These are phyloP conservation scores for Gossypium arboreum DNA, from an alignment of 345 rosid genomes.

Conservation along the genomic window DNA sequence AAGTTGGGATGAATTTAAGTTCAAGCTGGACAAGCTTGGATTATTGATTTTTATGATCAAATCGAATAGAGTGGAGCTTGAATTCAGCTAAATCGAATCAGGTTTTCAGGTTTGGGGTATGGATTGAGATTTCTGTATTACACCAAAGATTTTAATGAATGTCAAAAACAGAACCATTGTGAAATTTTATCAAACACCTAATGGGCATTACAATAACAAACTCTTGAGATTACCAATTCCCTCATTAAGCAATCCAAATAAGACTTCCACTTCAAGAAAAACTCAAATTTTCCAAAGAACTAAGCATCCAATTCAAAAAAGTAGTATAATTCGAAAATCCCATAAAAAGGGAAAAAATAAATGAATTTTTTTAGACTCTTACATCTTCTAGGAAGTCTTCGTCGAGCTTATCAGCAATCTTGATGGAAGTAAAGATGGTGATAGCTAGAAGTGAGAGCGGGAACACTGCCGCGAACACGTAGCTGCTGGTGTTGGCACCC, in stretches of 20 bases:
- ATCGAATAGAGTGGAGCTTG: too few relatives aligned
- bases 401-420: slow-evolving; percentile 71
- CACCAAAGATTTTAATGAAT: too few relatives aligned
- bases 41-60: too few relatives aligned
- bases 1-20: too few relatives aligned
- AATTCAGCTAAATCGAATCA: too few relatives aligned
- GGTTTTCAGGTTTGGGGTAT: too few relatives aligned
- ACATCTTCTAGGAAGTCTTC: slow-evolving; percentile 72
- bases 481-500: slow-evolving; percentile 56
- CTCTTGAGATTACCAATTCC: not conserved
- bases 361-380: not conserved
- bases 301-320: not conserved
- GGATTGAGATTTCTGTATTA: too few relatives aligned
- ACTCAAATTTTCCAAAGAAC: not conserved
- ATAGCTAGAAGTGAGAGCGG: slow-evolving; percentile 65
- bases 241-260: not conserved
- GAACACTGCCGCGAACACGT: slow-evolving; percentile 55
- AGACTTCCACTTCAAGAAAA: not conserved
- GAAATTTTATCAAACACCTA: slow-evolving; percentile 13
- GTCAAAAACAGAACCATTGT: not conserved
- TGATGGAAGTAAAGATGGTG: slow-evolving; percentile 61
- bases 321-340: not conserved
- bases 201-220: not conserved
- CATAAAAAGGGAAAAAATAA: not conserved
- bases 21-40: too few relatives aligned